Evolutionary conservation across 2,329 filamentous ascomycete species (phyloP).

Genomic region (Amesomyces nigricolor): DNA sequence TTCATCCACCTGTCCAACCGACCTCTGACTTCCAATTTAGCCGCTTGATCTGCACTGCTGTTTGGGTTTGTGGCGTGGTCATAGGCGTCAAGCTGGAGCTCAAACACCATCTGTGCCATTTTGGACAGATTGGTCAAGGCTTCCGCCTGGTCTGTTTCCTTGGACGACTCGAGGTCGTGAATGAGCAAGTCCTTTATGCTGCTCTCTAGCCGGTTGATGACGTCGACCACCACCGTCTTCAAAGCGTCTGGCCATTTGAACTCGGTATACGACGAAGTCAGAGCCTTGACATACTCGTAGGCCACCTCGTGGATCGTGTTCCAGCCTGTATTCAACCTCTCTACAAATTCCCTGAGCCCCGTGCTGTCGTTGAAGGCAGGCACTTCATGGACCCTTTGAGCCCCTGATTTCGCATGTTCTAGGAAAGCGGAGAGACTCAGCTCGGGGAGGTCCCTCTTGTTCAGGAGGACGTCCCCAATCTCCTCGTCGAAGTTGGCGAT

Average conservation of each 20-base stretch:
- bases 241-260: conserved; percentile 53
- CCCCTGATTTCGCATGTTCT: conserved; percentile 55
- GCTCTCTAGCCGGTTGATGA: conserved; percentile 50
- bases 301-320: conserved; percentile 52
- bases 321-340: conserved; percentile 44
- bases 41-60: conserved; percentile 46
- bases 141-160: neutral
- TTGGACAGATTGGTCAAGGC: conserved; percentile 34
- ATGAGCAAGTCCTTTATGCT: conserved; percentile 44
- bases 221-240: conserved; percentile 52
- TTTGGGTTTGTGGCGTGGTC: conserved; percentile 53
- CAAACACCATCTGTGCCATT: conserved; percentile 54
- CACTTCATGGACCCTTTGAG: conserved; percentile 44
- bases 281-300: conserved; percentile 51
- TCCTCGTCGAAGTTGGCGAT: conserved; percentile 49
- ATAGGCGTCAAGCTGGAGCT: conserved; percentile 57
- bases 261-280: conserved; percentile 48
- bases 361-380: conserved; percentile 47
- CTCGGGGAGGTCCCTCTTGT: conserved; percentile 47
- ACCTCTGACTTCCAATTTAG: conserved; percentile 44
- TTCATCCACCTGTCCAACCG: conserved; percentile 49
- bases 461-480: conserved; percentile 47
- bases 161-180: conserved; percentile 32
- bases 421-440: conserved; percentile 56
- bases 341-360: conserved; percentile 48